Evolutionary conservation across 2,329 filamentous ascomycete genomes (phyloP).

Genomic region (Colletotrichum sp.): DNA sequence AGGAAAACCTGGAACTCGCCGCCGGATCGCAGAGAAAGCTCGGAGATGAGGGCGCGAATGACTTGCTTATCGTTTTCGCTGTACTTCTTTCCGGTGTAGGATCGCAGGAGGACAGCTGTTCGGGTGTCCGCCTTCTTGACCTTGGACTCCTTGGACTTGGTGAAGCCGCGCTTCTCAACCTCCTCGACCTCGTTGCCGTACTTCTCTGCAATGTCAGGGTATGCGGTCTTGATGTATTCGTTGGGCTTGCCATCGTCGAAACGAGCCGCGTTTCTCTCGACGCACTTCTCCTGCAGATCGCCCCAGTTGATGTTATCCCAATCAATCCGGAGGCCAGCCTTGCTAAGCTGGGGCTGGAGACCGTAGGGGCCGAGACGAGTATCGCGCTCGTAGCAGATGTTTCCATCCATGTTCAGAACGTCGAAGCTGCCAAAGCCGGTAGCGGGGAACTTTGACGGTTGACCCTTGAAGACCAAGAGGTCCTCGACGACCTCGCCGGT

Average conservation of each 20-base stretch:
- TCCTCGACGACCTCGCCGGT: slow-evolving; percentile 65
- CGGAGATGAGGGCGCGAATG: slow-evolving; percentile 79
- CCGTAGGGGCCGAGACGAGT: slow-evolving; percentile 74
- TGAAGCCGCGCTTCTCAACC: slow-evolving; percentile 3
- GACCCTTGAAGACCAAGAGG: slow-evolving; percentile 66
- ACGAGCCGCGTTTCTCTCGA: slow-evolving; percentile 68
- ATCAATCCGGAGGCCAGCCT: slow-evolving; percentile 48
- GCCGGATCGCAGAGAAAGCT: slow-evolving; percentile 76
- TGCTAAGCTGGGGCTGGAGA: slow-evolving; percentile 52
- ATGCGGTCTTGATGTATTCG: slow-evolving; percentile 43
- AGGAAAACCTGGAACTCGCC: slow-evolving; percentile 84
- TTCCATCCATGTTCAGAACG: slow-evolving; percentile 63
- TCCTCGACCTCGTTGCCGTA: background rate
- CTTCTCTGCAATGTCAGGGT: slow-evolving; percentile 26
- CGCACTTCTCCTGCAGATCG: slow-evolving; percentile 69
- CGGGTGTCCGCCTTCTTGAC: slow-evolving; percentile 37
- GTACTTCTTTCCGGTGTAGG: slow-evolving; percentile 77
- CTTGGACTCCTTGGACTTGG: slow-evolving; percentile 1
- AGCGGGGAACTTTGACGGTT: slow-evolving; percentile 62
- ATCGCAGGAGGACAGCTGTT: slow-evolving; percentile 77
- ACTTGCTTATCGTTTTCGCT: slow-evolving; percentile 80
- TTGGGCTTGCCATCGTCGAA: slow-evolving; percentile 55
- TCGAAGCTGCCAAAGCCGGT: slow-evolving; percentile 69
- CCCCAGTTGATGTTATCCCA: slow-evolving; percentile 77
- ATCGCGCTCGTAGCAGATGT: slow-evolving; percentile 71